Evolutionary conservation across 129 eudicot genomes (phyloP), one percentile per base, ranked within the genome.

Genomic region (Tagetes patula): DNA sequence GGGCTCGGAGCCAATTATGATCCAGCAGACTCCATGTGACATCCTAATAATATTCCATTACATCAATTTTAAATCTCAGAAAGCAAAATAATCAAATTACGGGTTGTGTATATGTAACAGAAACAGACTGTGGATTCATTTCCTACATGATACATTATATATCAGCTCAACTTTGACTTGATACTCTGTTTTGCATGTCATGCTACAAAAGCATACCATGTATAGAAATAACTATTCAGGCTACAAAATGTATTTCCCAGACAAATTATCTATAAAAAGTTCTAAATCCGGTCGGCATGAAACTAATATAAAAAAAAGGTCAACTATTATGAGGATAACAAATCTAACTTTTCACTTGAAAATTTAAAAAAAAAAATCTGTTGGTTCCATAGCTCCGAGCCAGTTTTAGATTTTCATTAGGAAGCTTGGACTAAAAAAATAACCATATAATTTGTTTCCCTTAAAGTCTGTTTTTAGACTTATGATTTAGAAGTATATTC

Each of bases 1-100:
- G 87, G 56, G 98, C 89, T 66, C 95, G 85, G 46, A 87, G 81
- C 90, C 92, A 92, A 69, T 92, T 93, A 81, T 92, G 96, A 50
- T 84, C 88, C 32, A 85, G 14, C 61, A 85, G 81, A 75, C 67
- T 60, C 80, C 76, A 75, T 20, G 76, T 48, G 32, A 71, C 78
- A 76, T 87, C 88, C 96, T 87, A 56, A 50, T 49, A 67, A 50
- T 49, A 13, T 42, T 46, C 27, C 38, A 66, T 73, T 6, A 66
- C 30, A 61, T 40, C 49, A 37, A 6, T 63, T 43, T 27, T 36
- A 67, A 78, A 70, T 65, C 50, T 45, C 32, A 37, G 27, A 56
- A 66, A 66, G 52, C 33, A 43, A 37, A 72, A 59, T 49, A 39
- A n/a, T 37, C n/a, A 59, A 62, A 38, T 37, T 11, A 7, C 55